Conservation (phyloP, 2,329 filamentous ascomycete species). For the Monosporascus ibericus region DNA sequence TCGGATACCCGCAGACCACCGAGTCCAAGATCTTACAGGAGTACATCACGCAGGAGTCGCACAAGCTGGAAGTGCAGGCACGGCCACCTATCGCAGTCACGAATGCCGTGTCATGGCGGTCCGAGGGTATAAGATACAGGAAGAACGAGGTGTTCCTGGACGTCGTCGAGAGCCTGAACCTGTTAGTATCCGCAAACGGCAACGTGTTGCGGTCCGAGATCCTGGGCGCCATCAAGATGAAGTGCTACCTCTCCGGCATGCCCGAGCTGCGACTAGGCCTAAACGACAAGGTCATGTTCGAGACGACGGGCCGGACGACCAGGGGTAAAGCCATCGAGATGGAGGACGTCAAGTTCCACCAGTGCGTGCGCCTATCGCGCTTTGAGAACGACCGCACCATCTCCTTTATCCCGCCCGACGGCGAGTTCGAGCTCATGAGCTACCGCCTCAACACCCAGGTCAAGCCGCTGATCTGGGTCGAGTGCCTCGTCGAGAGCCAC, state of each 20-base stretch:
- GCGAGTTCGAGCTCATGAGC: slow-evolving; percentile 98
- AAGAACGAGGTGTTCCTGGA: slow-evolving; percentile 99
- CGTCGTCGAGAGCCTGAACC: slow-evolving; percentile 92
- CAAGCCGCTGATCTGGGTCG: slow-evolving; percentile 97
- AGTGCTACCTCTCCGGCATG: slow-evolving; percentile 98
- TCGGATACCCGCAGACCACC: slow-evolving; percentile 97
- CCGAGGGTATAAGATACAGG: slow-evolving; percentile 94
- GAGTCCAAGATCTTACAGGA: slow-evolving; percentile 98
- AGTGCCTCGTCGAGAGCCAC: slow-evolving; percentile 94
- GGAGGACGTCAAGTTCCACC: slow-evolving; percentile 99
- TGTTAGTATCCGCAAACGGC: slow-evolving; percentile 88
- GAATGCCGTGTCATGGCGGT: slow-evolving; percentile 96
- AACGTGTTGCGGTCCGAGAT: slow-evolving; percentile 96
- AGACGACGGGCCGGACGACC: slow-evolving; percentile 90
- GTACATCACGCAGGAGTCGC: slow-evolving; percentile 98
- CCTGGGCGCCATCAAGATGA: slow-evolving; percentile 97
- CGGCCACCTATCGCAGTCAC: slow-evolving; percentile 96
- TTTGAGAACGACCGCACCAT: slow-evolving; percentile 99
- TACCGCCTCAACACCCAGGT: slow-evolving; percentile 98
- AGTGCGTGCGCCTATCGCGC: slow-evolving; percentile 88
- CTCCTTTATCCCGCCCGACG: slow-evolving; percentile 96
- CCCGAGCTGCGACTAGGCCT: slow-evolving; percentile 87
- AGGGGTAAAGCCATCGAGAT: slow-evolving; percentile 97
- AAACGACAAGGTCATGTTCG: slow-evolving; percentile 99
- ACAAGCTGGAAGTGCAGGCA: slow-evolving; percentile 95